Evolutionary conservation across 2,329 filamentous ascomycete genomes (phyloP).

Genomic region (Colletotrichum truncatum): DNA sequence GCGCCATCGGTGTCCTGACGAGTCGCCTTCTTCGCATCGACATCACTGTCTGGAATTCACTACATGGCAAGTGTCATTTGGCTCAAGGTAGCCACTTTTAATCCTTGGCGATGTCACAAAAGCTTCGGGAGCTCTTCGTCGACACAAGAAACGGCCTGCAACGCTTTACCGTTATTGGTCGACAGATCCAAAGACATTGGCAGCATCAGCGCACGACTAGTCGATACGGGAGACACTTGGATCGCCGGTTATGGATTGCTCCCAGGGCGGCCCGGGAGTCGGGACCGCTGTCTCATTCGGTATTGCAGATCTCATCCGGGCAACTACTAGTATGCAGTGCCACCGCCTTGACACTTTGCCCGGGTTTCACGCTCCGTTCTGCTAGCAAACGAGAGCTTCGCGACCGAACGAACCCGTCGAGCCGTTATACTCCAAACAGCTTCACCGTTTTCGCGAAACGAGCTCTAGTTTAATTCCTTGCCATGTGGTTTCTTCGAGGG

Average conservation of each 20-base stretch:
- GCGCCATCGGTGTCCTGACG: not conserved
- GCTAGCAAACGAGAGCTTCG: not conserved
- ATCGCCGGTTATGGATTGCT: not conserved
- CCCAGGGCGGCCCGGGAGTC: not conserved
- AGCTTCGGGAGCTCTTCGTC: not conserved
- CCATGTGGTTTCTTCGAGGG: not conserved
- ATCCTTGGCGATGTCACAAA: conserved; percentile 19
- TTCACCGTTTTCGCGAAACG: conserved; percentile 6
- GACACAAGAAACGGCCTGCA: not conserved
- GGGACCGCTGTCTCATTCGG: conserved; percentile 12
- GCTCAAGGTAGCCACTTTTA: not conserved
- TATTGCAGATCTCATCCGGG: conserved; percentile 22
- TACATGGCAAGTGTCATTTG: conserved; percentile 6
- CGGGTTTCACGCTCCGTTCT: conserved; percentile 14
- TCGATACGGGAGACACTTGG: not conserved
- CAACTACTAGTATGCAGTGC: conserved; percentile 17
- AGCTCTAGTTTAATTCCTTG: not conserved
- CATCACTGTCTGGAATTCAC: not conserved
- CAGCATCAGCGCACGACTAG: not conserved
- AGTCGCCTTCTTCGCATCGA: not conserved
- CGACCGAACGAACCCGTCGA: conserved; percentile 1
- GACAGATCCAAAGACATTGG: not conserved
- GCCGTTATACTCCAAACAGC: not conserved
- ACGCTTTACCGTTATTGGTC: not conserved
- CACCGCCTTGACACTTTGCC: conserved; percentile 24